A percentile compares a stretch with the other conserved stretches of the same genome.
Conservation (phyloP, 345 rosid species). For the Gossypium arboreum region DNA sequence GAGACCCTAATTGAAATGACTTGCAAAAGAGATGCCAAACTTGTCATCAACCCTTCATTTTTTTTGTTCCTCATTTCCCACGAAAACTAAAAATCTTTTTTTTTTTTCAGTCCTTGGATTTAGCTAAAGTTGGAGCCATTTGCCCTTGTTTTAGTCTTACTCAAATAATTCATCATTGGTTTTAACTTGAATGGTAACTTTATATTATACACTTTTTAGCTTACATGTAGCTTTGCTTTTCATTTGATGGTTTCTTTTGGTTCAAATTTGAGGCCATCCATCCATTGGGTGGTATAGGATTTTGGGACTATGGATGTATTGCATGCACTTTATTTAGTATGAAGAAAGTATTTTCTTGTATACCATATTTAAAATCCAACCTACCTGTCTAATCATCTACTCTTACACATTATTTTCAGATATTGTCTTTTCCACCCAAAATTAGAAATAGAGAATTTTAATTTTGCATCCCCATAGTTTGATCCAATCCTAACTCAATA, state of each 20-base stretch:
- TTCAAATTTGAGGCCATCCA: neutral
- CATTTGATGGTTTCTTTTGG: conserved; percentile 11
- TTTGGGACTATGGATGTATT: neutral
- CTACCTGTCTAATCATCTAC: neutral
- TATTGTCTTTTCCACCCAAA: neutral
- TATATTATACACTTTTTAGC: conserved; percentile 20
- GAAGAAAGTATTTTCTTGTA: conserved; percentile 9
- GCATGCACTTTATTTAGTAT: neutral
- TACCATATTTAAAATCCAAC: neutral
- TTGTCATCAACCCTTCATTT: neutral
- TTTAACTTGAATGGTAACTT: conserved; percentile 42
- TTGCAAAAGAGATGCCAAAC: conserved; percentile 17
- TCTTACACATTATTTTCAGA: neutral
- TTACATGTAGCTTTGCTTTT: conserved; percentile 17
- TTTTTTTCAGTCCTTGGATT: neutral
- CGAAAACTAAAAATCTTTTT: conserved; percentile 11
- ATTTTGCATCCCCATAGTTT: no score
- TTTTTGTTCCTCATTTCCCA: conserved; percentile 23
- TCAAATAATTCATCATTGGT: conserved; percentile 15
- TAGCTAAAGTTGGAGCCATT: neutral
- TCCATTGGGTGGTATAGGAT: neutral
- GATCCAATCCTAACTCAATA: no score
- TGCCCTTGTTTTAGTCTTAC: neutral
- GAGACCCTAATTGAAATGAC: conserved; percentile 5
- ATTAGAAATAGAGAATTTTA: no score